phyloP scores from a whole-genome alignment of 1,284 basidiomycete species.

The Pseudozyma sp. region DNA sequence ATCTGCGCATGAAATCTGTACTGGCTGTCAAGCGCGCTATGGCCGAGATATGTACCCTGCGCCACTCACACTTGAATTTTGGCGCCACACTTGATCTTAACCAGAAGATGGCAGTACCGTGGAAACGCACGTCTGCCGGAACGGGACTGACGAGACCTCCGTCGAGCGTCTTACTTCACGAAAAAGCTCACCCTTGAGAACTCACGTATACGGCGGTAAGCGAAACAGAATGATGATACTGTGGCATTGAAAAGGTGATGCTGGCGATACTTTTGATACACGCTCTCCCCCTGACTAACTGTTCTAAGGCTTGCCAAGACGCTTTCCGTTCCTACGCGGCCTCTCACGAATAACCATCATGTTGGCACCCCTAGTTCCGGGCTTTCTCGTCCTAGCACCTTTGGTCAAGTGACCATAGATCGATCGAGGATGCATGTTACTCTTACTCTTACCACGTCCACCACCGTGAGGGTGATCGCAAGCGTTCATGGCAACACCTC shows the following conservation, averaged over 20 bases:
- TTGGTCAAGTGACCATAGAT: conserved; percentile 92
- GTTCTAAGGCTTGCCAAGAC: conserved; percentile 58
- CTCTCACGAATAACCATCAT: conserved; percentile 91
- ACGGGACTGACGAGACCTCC: no score
- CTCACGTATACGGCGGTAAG: not conserved
- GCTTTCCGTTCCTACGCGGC: conserved; percentile 84
- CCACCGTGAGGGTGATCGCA: conserved; percentile 97
- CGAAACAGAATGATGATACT: not conserved
- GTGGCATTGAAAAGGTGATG: not conserved
- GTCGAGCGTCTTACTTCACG: not conserved
- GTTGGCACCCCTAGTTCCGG: conserved; percentile 86
- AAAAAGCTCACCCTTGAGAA: not conserved
- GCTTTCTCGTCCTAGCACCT: conserved; percentile 90
- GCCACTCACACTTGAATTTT: not conserved
- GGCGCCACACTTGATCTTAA: no score
- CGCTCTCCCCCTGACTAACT: not conserved
- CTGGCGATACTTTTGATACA: not conserved
- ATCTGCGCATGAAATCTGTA: conserved; percentile 1
- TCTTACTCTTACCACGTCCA: conserved; percentile 97
- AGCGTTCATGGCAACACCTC: conserved; percentile 99
- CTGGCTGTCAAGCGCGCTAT: not conserved
- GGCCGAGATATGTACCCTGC: not conserved
- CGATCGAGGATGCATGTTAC: conserved; percentile 75
- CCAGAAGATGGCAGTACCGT: no score
- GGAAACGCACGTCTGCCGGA: no score